Base-by-base conservation (phyloP, 2,329 filamentous ascomycete species). In the Lachnellula cervina region DNA sequence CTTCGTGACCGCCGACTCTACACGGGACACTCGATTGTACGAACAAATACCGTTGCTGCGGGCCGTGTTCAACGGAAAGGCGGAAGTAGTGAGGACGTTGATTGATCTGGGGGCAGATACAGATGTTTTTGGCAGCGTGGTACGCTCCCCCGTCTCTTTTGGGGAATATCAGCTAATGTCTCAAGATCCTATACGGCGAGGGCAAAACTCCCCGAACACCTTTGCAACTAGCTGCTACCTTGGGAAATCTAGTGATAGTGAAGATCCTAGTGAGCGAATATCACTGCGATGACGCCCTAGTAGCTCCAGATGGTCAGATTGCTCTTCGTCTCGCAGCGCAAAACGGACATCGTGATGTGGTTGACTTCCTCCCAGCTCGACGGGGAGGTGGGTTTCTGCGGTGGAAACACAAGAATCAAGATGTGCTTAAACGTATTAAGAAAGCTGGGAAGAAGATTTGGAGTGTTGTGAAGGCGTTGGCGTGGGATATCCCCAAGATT, bases 271-370 rank as follows among this genome's bases (percentile, higher is more conserved):
- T 74, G 47, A 68, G 74, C 17, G 69, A 72, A 13, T 72, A 72
- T 21, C 64, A 67, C 17, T 76, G 76, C 13, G 71, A 78, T 58
- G 76, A 78, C 61, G 62, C 67, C 1, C 50, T 76, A 5, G 66
- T 78, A 8, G 75, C 76, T 0, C 73, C 74, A 4, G 75, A 78
- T 51, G 77, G 76, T 0, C 71, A 76, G 50, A 68, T 73, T 1
- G 76, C 77, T 0, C 64, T 79, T 14, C 72, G 76, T 1, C 69
- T 80, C 0, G 77, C 77, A 0, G 74, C 74, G 0, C 56, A 61
- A 1, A 70, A 68, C 19, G 69, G 71, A 0, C 76, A 78, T 52
- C 64, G 70, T 16, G 76, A 77, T 7, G 66, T 78, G 3, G 76
- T 79, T 4, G 64, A 65, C 1, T 75, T 73, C 46, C 68, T 80